Evolutionary conservation across 2,329 filamentous ascomycete genomes (phyloP).

Genomic region (Hyphodiscus sp.): DNA sequence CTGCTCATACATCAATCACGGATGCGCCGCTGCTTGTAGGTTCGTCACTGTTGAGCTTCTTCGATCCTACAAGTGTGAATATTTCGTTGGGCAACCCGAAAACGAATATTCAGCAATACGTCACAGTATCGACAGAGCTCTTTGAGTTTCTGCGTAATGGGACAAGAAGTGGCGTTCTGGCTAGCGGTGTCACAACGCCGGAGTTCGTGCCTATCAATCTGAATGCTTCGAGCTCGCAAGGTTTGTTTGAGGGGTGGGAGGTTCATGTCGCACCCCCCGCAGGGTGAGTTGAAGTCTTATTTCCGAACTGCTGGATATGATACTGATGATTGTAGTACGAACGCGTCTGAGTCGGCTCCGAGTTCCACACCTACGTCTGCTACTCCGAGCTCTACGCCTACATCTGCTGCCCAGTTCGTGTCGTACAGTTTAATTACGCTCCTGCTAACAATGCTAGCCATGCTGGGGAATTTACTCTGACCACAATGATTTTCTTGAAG

Average conservation of each 20-base stretch:
- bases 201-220: not conserved
- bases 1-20: not conserved
- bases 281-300: not conserved
- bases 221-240: not conserved
- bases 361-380: not conserved
- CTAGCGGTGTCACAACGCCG: no score
- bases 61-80: not conserved
- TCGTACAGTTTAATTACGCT: no score
- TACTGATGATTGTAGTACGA: not conserved
- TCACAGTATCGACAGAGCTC: not conserved
- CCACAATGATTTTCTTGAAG: no score
- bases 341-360: not conserved
- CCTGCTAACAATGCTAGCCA: no score
- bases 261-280: not conserved
- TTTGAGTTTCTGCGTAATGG: not conserved
- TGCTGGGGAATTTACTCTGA: no score
- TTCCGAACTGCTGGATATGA: not conserved
- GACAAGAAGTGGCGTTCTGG: no score
- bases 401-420: not conserved
- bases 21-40: not conserved
- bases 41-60: not conserved
- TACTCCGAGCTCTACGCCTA: not conserved
- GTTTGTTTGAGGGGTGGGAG: not conserved
- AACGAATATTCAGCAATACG: slow-evolving; percentile 1
- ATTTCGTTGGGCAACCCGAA: not conserved